phyloP scores from a whole-genome alignment of 805 yeast species.

The Ogataea zsoltii region DNA sequence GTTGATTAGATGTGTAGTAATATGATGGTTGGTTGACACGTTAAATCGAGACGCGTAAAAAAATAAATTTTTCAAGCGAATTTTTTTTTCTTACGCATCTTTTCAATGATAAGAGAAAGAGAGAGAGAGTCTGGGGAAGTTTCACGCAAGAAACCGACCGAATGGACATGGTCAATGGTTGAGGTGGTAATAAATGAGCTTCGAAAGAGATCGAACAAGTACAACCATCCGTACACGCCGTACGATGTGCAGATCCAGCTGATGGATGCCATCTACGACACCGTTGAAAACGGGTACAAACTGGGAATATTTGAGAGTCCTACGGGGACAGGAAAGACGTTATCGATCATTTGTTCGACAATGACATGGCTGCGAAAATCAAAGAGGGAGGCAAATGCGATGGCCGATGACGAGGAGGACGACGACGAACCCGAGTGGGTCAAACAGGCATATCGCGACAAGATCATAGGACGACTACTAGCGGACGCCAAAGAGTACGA shows the following conservation, averaged over 20 bases:
- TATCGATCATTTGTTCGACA: constrained; percentile 81
- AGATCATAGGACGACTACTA: constrained; percentile 32
- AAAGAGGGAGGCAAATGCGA: constrained; percentile 39
- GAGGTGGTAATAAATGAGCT: constrained; percentile 23
- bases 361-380: constrained; percentile 67
- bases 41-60: not conserved
- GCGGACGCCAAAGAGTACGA: constrained; percentile 42
- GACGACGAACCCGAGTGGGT: constrained; percentile 47
- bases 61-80: not conserved
- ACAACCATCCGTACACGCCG: constrained; percentile 79
- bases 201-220: constrained; percentile 25
- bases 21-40: not conserved
- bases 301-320: constrained; percentile 89
- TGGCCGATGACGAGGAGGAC: constrained; percentile 34
- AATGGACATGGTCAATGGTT: constrained; percentile 13
- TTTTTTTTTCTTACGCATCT: not conserved
- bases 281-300: constrained; percentile 53
- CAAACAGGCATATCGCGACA: constrained; percentile 33
- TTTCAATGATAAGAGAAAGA: not conserved
- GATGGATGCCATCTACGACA: constrained; percentile 72
- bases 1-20: constrained; percentile 9
- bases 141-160: too few relatives aligned
- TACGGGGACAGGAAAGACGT: constrained; percentile 92
- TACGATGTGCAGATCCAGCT: constrained; percentile 75
- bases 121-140: not conserved